Evolutionary conservation across 78 protist genomes (phyloP), one percentile per base, ranked within the genome.

Genomic region (Monosiga brevicollis): DNA sequence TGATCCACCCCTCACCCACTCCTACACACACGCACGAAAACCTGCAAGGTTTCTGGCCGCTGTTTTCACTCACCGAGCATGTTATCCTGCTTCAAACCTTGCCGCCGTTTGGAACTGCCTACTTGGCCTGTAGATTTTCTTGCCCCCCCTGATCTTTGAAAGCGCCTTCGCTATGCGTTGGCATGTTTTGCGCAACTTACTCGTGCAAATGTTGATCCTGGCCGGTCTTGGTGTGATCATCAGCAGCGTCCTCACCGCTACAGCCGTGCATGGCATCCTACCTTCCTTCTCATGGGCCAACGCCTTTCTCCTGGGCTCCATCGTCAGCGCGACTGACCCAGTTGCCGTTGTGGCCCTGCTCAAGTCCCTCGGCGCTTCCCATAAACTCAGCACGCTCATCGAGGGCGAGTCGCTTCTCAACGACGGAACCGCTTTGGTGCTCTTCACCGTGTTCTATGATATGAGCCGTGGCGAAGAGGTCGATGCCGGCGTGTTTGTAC

Each of bases 301-400:
- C 22, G 0, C 78, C 0, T 32, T 86, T n/a, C 76, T 80, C 54
- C 36, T 90, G 34, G 87, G 90, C 29, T 43, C 89, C 36, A 81
- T 88, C 15, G 77, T 91, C 38, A 55, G 87, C 3, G 94, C 94
- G 36, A 91, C 94, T 9, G 95, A 92, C 42, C 95, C 95, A 0
- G 92, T 92, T 34, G 95, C 95, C 0, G 95, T 92, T 40, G 92
- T 92, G 24, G 87, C 95, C 20, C 72, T 86, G 73, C 86, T 92
- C 37, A 81, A 87, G 39, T 91, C 83, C 34, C 84, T 89, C 39
- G 95, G 91, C 36, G 93, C 84, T 23, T 35, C 86, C 20, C 42
- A 41, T n/a, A 0, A 23, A 34, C 73, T 92, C 23, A 3, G 89
- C 32, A 74, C 78, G 42, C 71, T 92, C 34, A 86, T 92, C 71